phyloP scores from a whole-genome alignment of 805 yeast species.

The Ogataea nakhonphanomensis region DNA sequence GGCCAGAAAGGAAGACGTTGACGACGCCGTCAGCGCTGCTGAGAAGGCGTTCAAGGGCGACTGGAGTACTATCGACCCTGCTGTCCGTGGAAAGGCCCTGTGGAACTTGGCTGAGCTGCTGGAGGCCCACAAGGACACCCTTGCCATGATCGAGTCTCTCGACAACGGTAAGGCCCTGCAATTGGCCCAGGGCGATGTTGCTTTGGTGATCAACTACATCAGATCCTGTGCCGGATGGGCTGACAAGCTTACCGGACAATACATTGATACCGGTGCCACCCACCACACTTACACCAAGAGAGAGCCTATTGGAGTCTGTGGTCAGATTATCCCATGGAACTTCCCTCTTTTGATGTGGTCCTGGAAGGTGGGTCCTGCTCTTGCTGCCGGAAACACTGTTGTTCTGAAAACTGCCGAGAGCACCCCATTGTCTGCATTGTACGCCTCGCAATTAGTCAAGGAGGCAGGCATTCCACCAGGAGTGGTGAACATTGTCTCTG shows the following conservation, averaged over 20 bases:
- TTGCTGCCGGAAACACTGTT: conserved; percentile 72
- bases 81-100: conserved; percentile 49
- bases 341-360: conserved; percentile 77
- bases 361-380: conserved; percentile 79
- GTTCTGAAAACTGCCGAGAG: conserved; percentile 75
- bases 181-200: conserved; percentile 65
- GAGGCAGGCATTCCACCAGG: conserved; percentile 75
- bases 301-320: conserved; percentile 80
- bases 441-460: conserved; percentile 55
- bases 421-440: conserved; percentile 71
- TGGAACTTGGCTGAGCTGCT: conserved; percentile 65
- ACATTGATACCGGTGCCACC: conserved; percentile 58
- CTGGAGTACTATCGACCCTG: conserved; percentile 62
- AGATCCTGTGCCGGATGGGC: conserved; percentile 74
- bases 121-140: conserved; percentile 58
- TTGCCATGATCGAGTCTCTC: conserved; percentile 66
- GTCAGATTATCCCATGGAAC: conserved; percentile 84
- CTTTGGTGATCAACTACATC: conserved; percentile 58
- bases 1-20: conserved; percentile 61
- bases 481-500: conserved; percentile 70
- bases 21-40: conserved; percentile 67
- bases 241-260: conserved; percentile 64
- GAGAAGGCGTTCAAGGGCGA: conserved; percentile 50
- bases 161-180: conserved; percentile 76
- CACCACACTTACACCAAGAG: conserved; percentile 64